Base-by-base conservation (phyloP, 1,284 basidiomycete species). In the Marasmius fiardii region DNA sequence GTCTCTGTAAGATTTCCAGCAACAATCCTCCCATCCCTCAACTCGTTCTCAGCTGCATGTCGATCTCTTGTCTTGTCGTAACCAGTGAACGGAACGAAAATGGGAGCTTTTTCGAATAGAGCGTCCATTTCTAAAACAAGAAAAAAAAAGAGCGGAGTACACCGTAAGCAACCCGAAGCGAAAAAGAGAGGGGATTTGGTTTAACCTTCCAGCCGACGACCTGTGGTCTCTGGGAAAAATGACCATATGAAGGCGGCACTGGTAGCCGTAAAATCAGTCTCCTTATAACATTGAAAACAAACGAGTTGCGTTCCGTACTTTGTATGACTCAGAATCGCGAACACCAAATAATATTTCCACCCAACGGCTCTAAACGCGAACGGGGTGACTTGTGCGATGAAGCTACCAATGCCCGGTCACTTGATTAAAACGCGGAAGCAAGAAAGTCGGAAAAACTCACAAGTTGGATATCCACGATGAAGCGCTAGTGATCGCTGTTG, bases 311-410 rank as follows among this genome's bases (percentile, higher is more conserved):
- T 21, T 20, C 23, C 71, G 51, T 52, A 71, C 73, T 86, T 86
- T 12, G 82, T 81, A 67, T 83, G 80, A 8, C 78, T 74, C 63
- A 81, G 82, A 52, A 87, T 77, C 1, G 82, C 82, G 57, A 86
- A 86, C 20, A 85, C 79, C 43, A 86, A 71, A 66, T 75, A 71
- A 55, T 56, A 78, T 68, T 71, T 74, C 75, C 76, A 79, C 5
- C 74, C 80, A 52, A 81, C 74, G 37, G 72, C 71, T 52, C 65
- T 71, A 55, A 82, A 81, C 0, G 80, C 80, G 51, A 70, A 73
- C 1, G 81, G 79, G 1, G 74, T 78, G 4, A 81, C 72, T 59
- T 79, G 77, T 0, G 75, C 78, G 54, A 79, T 79, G 58, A 72
- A 71, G 63, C 69, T 74, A n/a, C 8, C n/a, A 33, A 31, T 18